Conservation (phyloP, 176 grass and related monocot species). For the Ensete ventricosum region DNA sequence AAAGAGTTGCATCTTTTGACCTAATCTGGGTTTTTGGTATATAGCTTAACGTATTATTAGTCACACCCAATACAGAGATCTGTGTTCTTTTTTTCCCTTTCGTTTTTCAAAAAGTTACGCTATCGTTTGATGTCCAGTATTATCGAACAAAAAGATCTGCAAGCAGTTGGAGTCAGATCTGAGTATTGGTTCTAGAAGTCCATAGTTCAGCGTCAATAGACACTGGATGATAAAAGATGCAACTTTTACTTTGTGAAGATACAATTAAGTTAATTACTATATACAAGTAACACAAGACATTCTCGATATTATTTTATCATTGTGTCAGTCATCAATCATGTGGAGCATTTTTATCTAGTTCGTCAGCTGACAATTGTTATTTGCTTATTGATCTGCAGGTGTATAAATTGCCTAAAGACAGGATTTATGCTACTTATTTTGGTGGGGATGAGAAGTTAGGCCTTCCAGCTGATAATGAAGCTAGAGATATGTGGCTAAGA, state of each 20-base stretch:
- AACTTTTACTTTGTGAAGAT: no score
- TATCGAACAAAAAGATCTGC: neutral
- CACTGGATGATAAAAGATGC: no score
- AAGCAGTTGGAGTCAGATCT: neutral
- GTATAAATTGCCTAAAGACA: constrained; percentile 79
- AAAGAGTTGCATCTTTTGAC: neutral
- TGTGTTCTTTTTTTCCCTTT: no score
- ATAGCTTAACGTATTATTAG: no score
- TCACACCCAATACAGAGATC: no score
- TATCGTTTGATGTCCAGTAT: neutral
- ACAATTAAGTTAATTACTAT: neutral
- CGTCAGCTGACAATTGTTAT: neutral
- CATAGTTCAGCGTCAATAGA: neutral
- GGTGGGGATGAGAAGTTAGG: constrained; percentile 77
- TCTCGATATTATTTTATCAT: neutral
- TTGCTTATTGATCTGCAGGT: constrained; percentile 45
- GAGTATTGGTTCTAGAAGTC: neutral
- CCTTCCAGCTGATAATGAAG: constrained; percentile 49
- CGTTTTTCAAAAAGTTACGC: neutral
- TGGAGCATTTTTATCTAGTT: neutral
- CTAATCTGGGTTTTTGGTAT: neutral
- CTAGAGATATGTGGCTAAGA: constrained; percentile 58
- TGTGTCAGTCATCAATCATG: neutral
- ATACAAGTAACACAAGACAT: neutral
- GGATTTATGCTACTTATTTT: constrained; percentile 88